Conservation (phyloP, 495 filamentous ascomycete genomes). For the Paragyromitra xinjiangensis region DNA sequence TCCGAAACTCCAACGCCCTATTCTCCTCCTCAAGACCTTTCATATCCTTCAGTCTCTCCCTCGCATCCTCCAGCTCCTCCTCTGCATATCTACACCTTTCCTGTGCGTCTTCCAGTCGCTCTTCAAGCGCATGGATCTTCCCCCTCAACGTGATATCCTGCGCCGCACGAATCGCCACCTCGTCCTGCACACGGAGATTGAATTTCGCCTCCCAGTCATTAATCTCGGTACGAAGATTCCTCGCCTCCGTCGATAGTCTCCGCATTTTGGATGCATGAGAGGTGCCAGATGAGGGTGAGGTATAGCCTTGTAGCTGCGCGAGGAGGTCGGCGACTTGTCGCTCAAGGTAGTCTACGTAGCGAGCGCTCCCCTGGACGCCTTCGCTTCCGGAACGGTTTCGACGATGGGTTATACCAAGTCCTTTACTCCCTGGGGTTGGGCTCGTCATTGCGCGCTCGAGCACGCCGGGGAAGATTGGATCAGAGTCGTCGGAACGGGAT, state of each 20-base stretch:
- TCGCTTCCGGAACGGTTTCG: slow-evolving; percentile 47
- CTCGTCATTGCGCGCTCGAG: slow-evolving; percentile 40
- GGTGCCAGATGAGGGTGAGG: slow-evolving; percentile 57
- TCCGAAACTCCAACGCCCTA: slow-evolving; percentile 57
- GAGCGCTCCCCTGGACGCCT: slow-evolving; percentile 41
- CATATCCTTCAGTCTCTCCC: slow-evolving; percentile 52
- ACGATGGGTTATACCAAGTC: slow-evolving; percentile 10
- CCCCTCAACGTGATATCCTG: slow-evolving; percentile 53
- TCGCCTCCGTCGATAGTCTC: slow-evolving; percentile 57
- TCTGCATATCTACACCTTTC: slow-evolving; percentile 27
- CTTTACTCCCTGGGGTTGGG: slow-evolving; percentile 20
- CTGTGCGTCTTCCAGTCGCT: slow-evolving; percentile 39
- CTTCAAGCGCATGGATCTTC: slow-evolving; percentile 41
- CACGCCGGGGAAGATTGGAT: slow-evolving; percentile 10
- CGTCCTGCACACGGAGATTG: slow-evolving; percentile 59
- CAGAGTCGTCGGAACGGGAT: slow-evolving; percentile 7
- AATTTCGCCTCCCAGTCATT: slow-evolving; percentile 62
- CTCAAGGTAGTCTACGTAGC: slow-evolving; percentile 65
- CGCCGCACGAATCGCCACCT: slow-evolving; percentile 55
- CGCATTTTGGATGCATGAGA: slow-evolving; percentile 60
- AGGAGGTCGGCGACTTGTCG: slow-evolving; percentile 60
- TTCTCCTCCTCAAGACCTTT: slow-evolving; percentile 60
- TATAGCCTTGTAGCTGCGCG: slow-evolving; percentile 59
- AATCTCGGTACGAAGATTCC: slow-evolving; percentile 58
- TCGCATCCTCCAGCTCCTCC: slow-evolving; percentile 57